Evolutionary conservation across 2,329 filamentous ascomycete genomes (phyloP).

Genomic region (Cercospora zeae-maydis): DNA sequence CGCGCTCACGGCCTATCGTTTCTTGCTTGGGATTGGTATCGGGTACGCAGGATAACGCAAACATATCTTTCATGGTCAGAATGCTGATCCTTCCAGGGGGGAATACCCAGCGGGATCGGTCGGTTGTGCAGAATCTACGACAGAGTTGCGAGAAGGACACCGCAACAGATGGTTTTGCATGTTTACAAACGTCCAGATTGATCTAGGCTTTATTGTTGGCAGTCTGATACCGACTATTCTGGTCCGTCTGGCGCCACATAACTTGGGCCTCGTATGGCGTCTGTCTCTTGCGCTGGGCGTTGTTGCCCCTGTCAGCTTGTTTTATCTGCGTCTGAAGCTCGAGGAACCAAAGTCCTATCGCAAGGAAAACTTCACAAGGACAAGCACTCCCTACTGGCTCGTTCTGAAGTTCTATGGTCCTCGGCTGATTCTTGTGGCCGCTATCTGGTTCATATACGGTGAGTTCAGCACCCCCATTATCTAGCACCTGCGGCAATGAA

Average conservation of each 20-base stretch:
- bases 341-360: constrained; percentile 76
- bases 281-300: constrained; percentile 73
- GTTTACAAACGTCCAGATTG: constrained; percentile 85
- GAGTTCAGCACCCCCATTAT: no score
- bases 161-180: constrained; percentile 77
- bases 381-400: constrained; percentile 51
- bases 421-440: constrained; percentile 64
- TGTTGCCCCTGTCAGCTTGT: constrained; percentile 70
- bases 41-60: constrained; percentile 32
- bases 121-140: constrained; percentile 76
- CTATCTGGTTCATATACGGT: constrained; percentile 83
- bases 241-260: constrained; percentile 38
- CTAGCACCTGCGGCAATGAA: no score
- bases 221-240: constrained; percentile 71
- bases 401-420: constrained; percentile 67
- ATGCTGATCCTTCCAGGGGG: constrained; percentile 35
- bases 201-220: constrained; percentile 77
- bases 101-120: constrained; percentile 83
- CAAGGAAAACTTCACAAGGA: constrained; percentile 61
- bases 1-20: constrained; percentile 76
- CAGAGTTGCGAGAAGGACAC: constrained; percentile 73
- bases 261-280: constrained; percentile 76
- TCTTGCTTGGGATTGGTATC: constrained; percentile 61
- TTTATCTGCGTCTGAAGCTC: constrained; percentile 68
- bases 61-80: constrained; percentile 33